These are phyloP conservation scores for Elaeis oleifera DNA, from an alignment of 202 grass and related monocot genomes.

Conservation along the genomic window DNA sequence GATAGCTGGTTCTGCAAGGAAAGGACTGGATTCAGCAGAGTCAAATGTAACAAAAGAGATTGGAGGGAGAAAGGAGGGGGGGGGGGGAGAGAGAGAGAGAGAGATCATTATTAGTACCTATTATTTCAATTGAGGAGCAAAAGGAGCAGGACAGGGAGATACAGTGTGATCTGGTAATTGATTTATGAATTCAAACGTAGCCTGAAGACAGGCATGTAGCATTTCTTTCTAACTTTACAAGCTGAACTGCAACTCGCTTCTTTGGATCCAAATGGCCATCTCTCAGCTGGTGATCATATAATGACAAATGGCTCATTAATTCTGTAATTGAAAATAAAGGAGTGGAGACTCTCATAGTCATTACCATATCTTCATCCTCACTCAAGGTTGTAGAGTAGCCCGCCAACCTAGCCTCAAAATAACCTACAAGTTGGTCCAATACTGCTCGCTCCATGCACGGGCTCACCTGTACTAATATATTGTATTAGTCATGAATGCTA, in stretches of 20 bases:
- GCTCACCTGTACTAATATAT: constrained; percentile 48
- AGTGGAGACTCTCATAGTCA: constrained; percentile 7
- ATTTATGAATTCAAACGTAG: constrained; percentile 56
- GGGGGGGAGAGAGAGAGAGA: too few relatives aligned
- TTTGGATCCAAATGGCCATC: constrained; percentile 77
- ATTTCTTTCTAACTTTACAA: constrained; percentile 90
- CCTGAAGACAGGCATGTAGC: constrained; percentile 79
- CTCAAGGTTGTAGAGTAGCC: constrained; percentile 68
- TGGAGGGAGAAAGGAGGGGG: too few relatives aligned
- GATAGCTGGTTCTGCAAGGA: too few relatives aligned
- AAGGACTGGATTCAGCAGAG: too few relatives aligned
- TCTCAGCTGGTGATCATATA: constrained; percentile 43
- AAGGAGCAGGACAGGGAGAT: constrained; percentile 81
- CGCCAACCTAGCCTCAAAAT: constrained; percentile 77
- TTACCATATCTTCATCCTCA: constrained; percentile 90
- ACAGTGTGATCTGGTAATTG: constrained; percentile 73
- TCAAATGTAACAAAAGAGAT: too few relatives aligned
- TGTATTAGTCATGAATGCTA: constrained; percentile 9
- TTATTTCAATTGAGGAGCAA: constrained; percentile 80
- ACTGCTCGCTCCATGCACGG: constrained; percentile 91
- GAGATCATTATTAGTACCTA: not conserved
- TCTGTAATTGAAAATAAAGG: constrained; percentile 6
- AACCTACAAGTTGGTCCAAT: constrained; percentile 83
- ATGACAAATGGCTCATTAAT: constrained; percentile 16
- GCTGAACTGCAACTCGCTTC: constrained; percentile 73